A percentile compares a stretch with the other conserved stretches of the same genome.
These are phyloP conservation scores for Blastomyces emzantsi DNA, from an alignment of 2,329 filamentous ascomycete genomes.

Conservation along the genomic window DNA sequence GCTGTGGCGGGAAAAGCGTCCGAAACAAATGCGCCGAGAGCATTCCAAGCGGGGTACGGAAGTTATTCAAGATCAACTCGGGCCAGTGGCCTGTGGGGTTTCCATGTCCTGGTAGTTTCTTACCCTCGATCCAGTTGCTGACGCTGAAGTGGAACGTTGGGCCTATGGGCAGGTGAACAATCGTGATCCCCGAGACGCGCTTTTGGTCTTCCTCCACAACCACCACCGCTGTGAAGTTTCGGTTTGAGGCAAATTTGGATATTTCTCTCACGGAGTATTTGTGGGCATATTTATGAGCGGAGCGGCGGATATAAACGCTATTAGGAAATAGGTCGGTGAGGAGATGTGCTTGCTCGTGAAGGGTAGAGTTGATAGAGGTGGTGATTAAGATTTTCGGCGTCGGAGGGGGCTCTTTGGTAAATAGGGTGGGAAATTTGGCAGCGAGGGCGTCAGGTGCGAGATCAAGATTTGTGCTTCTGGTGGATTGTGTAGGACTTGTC, in stretches of 20 bases:
- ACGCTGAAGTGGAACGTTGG: conserved; percentile 92
- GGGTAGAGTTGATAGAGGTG: conserved; percentile 76
- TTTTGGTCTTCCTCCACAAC: conserved; percentile 87
- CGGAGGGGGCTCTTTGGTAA: conserved; percentile 44
- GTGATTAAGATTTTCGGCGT: conserved; percentile 84
- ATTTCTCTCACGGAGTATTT: conserved; percentile 93
- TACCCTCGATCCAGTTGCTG: conserved; percentile 82
- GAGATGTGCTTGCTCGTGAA: conserved; percentile 72
- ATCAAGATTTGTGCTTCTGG: conserved; percentile 50
- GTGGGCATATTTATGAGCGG: conserved; percentile 71
- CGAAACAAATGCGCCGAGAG: conserved; percentile 80
- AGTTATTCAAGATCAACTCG: conserved; percentile 86
- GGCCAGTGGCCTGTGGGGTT: conserved; percentile 85
- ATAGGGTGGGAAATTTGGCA: conserved; percentile 53
- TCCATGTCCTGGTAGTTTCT: conserved; percentile 79
- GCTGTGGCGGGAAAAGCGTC: conserved; percentile 66
- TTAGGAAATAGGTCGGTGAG: conserved; percentile 77
- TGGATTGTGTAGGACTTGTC: conserved; percentile 47
- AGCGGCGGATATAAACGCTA: conserved; percentile 71
- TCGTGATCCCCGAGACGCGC: conserved; percentile 67
- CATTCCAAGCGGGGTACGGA: conserved; percentile 84
- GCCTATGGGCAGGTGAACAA: conserved; percentile 73
- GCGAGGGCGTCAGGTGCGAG: conserved; percentile 53
- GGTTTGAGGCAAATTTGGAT: conserved; percentile 69
- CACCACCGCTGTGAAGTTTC: conserved; percentile 73